Percentiles rank a stretch among this genome's conserved stretches.
phyloP scores from a whole-genome alignment of 2,329 filamentous ascomycete species.

The Remersonia thermophila region DNA sequence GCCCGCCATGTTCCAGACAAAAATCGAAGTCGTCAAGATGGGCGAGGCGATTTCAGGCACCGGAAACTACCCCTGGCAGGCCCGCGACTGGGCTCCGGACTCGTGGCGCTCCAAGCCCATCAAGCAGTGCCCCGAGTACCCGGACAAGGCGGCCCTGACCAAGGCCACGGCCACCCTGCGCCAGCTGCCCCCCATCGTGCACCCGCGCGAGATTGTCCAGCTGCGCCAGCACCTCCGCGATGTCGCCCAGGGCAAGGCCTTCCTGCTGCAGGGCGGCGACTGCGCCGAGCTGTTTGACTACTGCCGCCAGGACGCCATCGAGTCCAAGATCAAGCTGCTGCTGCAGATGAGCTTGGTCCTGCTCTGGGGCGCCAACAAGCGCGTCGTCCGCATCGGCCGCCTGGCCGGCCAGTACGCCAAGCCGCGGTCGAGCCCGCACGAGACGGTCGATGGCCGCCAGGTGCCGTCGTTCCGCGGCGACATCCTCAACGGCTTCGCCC shows the following conservation, averaged over 20 bases:
- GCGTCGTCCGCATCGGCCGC: conserved; percentile 83
- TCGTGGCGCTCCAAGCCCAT: conserved; percentile 71
- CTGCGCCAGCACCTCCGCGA: conserved; percentile 70
- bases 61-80: neutral
- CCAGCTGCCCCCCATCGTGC: conserved; percentile 64
- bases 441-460: conserved; percentile 65
- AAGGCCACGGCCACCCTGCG: conserved; percentile 52
- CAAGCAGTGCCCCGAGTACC: conserved; percentile 62
- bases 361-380: conserved; percentile 72
- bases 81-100: conserved; percentile 40
- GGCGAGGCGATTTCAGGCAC: too few relatives aligned
- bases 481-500: conserved; percentile 80
- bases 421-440: conserved; percentile 77
- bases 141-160: conserved; percentile 46
- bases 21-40: too few relatives aligned
- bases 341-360: conserved; percentile 94
- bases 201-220: conserved; percentile 65
- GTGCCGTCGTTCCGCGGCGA: conserved; percentile 90
- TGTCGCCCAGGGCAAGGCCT: conserved; percentile 81
- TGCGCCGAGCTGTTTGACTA: conserved; percentile 97
- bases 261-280: conserved; percentile 90
- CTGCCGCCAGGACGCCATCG: conserved; percentile 77
- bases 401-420: conserved; percentile 99
- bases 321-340: conserved; percentile 92
- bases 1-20: too few relatives aligned